Base-by-base conservation (phyloP, 495 filamentous ascomycete genomes). In the Immersiella caudata region DNA sequence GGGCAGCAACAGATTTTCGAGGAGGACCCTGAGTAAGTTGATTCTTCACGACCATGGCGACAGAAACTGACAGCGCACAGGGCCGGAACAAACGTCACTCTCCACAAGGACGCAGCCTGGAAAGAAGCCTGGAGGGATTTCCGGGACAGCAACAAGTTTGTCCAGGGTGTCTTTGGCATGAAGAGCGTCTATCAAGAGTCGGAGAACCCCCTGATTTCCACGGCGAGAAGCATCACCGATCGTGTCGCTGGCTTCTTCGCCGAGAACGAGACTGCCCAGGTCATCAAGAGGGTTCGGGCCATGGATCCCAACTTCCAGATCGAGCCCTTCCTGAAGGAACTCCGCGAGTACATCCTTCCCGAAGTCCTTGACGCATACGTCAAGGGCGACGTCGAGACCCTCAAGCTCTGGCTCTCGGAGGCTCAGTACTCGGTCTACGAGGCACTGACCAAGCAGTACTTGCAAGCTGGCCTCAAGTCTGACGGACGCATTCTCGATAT, bases 301-400 rank as follows among this genome's bases (percentile, higher is more conserved):
- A 96, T 98, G 87, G 96, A 99, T 72, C 96, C 95, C 14, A 88
- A 83, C 65, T 99, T 99, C 84, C 92, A 97, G 77, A 85, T 97
- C 75, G 95, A 99, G 76, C 88, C 91, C 0, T 99, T 97, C 83
- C 81, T 97, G 40, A 88, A 90, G 60, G 95, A 99, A 66, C 90
- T 99, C 79, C 90, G 95, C 72, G 96, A 98, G 80, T 99, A 98
- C 78, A 98, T 98, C 67, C 85, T 99, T 7, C 95, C 95, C 1
- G 95, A 99, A 78, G 96, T 98, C 3, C 87, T 99, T 8, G 95
- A 99, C 72, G 96, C 96, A 6, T 99, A 99, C 68, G 95, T 98
- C 61, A 97, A 96, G 82, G 95, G 93, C 61, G 96, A 99, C 75
- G 84, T 88, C 18, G 93, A 96, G 74, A 94, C 91, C 0, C 83